Percentiles rank a stretch among this genome's conserved stretches.
phyloP scores from a whole-genome alignment of 768 basidiomycete species.

The Russula virescens region DNA sequence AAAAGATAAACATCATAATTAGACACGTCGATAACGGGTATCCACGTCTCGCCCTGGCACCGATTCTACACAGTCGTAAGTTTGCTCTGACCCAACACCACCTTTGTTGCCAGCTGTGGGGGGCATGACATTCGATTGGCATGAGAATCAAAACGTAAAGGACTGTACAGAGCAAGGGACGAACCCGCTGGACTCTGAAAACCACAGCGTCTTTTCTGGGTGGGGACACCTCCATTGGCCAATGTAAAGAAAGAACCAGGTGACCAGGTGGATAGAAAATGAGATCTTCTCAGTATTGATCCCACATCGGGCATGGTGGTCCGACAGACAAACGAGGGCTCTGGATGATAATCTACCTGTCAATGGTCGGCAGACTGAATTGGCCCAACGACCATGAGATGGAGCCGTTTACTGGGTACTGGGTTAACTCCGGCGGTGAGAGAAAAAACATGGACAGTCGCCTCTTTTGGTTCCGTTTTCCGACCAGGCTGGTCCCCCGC shows the following conservation, averaged over 20 bases:
- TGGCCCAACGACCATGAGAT: neutral
- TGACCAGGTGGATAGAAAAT: neutral
- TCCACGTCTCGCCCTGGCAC: slow-evolving; percentile 51
- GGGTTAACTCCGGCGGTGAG: no score
- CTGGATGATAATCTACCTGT: neutral
- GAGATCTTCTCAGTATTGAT: slow-evolving; percentile 64
- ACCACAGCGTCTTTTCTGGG: slow-evolving; percentile 77
- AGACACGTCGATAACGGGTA: slow-evolving; percentile 39
- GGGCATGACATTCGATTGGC: neutral
- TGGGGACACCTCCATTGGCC: slow-evolving; percentile 53
- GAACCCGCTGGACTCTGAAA: slow-evolving; percentile 67
- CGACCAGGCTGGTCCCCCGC: neutral
- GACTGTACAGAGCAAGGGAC: slow-evolving; percentile 16
- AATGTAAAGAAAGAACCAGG: slow-evolving; percentile 37
- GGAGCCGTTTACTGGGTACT: no score
- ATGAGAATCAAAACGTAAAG: neutral
- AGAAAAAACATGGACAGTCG: neutral
- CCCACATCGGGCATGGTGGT: slow-evolving; percentile 84
- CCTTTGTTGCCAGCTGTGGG: slow-evolving; percentile 58
- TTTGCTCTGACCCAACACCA: slow-evolving; percentile 54
- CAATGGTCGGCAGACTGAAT: no score
- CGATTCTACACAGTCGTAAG: slow-evolving; percentile 77
- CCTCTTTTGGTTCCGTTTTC: neutral
- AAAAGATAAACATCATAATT: slow-evolving; percentile 8
- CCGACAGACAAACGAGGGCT: slow-evolving; percentile 4